A percentile compares a stretch with the other conserved stretches of the same genome.
Evolutionary conservation across 1,284 basidiomycete genomes (phyloP).

Genomic region (Calocybe gambosa): DNA sequence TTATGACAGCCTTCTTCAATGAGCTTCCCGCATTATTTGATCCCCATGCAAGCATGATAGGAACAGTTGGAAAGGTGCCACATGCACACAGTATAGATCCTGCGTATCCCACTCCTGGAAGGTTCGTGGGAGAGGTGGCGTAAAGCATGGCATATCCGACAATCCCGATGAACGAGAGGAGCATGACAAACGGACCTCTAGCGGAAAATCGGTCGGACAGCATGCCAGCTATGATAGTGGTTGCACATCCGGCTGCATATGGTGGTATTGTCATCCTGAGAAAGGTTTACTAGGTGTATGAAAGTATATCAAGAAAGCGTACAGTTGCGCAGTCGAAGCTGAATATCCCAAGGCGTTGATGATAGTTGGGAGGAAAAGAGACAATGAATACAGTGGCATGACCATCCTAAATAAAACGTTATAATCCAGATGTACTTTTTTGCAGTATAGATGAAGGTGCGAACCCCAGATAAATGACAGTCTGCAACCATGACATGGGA

Average conservation of each 20-base stretch:
- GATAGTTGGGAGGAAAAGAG: conserved; percentile 25
- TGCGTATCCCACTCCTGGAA: conserved; percentile 22
- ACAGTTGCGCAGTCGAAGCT: conserved; percentile 22
- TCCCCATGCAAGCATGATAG: conserved; percentile 25
- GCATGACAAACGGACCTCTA: conserved; percentile 25
- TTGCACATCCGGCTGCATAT: conserved; percentile 20
- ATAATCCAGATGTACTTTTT: not conserved
- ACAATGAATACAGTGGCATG: conserved; percentile 22
- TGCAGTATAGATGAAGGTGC: not conserved
- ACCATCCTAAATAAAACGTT: conserved; percentile 9
- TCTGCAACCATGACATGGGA: conserved; percentile 21
- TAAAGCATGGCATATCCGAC: conserved; percentile 24
- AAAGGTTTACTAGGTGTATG: not conserved
- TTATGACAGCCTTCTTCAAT: conserved; percentile 23
- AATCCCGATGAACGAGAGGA: conserved; percentile 16
- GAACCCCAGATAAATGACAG: conserved; percentile 21
- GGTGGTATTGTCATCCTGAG: conserved; percentile 21
- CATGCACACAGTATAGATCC: conserved; percentile 23
- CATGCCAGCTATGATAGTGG: conserved; percentile 20
- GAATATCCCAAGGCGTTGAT: conserved; percentile 22
- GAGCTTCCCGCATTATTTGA: conserved; percentile 25
- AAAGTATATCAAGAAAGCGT: not conserved
- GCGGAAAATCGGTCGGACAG: conserved; percentile 21
- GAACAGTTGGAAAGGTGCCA: conserved; percentile 25
- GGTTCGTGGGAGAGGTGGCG: conserved; percentile 16